Conservation (phyloP, 2,329 filamentous ascomycete species). For the Biscogniauxia marginata region DNA sequence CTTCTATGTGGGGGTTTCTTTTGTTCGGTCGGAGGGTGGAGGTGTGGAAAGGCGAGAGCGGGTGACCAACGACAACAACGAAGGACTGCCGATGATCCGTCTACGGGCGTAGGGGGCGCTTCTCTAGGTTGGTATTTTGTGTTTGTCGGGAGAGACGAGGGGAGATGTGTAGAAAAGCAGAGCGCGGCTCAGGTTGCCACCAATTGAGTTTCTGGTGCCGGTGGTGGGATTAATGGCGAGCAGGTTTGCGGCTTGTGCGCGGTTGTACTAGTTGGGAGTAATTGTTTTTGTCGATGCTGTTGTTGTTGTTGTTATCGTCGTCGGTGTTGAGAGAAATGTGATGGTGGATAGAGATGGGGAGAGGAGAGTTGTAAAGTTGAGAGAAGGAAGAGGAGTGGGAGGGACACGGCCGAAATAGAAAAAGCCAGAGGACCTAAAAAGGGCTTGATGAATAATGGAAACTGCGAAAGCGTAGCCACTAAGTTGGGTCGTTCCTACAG, state of each 20-base stretch:
- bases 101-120: not conserved
- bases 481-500: slow-evolving; percentile 1
- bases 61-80: slow-evolving; percentile 14
- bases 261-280: not conserved
- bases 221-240: not conserved
- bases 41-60: slow-evolving; percentile 13
- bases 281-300: not conserved
- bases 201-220: not conserved
- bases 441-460: slow-evolving; percentile 14
- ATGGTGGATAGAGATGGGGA: slow-evolving; percentile 7
- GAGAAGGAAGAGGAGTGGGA: slow-evolving; percentile 8
- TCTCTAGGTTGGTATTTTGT: not conserved
- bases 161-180: not conserved
- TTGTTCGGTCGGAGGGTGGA: slow-evolving; percentile 16
- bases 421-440: slow-evolving; percentile 11
- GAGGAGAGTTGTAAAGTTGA: slow-evolving; percentile 6
- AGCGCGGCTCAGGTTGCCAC: not conserved
- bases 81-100: slow-evolving; percentile 12
- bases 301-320: not conserved
- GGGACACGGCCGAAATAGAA: slow-evolving; percentile 5
- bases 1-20: slow-evolving; percentile 30
- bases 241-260: not conserved
- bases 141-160: not conserved
- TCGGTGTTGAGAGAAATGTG: not conserved
- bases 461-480: slow-evolving; percentile 9